A percentile compares a stretch with the other conserved stretches of the same genome.
These are phyloP conservation scores for Russula compacta DNA, from an alignment of 768 basidiomycete species.

Conservation along the genomic window DNA sequence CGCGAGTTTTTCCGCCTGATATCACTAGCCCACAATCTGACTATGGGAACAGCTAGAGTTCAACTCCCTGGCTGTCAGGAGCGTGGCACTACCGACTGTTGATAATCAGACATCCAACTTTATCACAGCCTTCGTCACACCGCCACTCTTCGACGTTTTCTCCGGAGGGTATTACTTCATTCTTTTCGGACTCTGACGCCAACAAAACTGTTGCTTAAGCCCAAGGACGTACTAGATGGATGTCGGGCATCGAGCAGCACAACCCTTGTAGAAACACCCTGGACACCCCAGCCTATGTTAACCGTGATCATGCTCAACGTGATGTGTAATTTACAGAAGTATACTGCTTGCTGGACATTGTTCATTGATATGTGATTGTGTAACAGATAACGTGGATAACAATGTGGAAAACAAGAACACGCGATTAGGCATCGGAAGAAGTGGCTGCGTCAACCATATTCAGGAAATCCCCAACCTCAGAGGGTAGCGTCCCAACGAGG, in stretches of 20 bases:
- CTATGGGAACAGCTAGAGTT: conserved; percentile 25
- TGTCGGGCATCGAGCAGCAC: conserved; percentile 7
- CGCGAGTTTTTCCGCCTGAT: conserved; percentile 25
- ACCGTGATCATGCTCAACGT: neutral
- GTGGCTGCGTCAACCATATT: conserved; percentile 6
- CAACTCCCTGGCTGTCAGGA: conserved; percentile 27
- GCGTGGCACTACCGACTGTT: conserved; percentile 27
- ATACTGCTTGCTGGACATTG: neutral
- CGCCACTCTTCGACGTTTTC: conserved; percentile 48
- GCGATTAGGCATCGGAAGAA: neutral
- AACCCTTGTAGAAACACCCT: neutral
- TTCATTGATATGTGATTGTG: neutral
- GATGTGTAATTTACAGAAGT: neutral
- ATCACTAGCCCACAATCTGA: conserved; percentile 9
- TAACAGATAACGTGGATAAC: neutral
- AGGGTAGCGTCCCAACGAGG: conserved; percentile 9
- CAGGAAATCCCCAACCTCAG: conserved; percentile 10
- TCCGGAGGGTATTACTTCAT: conserved; percentile 44
- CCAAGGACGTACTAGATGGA: neutral
- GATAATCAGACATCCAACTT: conserved; percentile 31
- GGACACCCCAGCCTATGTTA: neutral
- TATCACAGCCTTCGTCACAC: conserved; percentile 40
- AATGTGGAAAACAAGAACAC: neutral
- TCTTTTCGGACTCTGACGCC: conserved; percentile 40
- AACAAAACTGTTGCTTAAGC: neutral